Base-by-base conservation (phyloP, 345 rosid species). In the Carallia brachiata region DNA sequence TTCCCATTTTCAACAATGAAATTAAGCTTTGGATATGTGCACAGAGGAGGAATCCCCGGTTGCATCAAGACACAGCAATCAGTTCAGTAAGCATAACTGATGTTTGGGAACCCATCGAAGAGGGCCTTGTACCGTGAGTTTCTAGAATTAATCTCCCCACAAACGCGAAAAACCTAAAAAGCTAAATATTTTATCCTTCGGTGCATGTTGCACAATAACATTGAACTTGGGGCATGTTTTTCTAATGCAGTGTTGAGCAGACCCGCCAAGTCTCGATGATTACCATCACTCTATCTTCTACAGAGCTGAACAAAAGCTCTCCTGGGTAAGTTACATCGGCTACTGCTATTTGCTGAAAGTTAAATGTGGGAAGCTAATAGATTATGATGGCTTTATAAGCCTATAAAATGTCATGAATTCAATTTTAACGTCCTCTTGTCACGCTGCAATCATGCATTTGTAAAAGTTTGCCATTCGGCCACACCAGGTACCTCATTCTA, bases 101-200 rank as follows among this genome's bases (percentile, higher is more conserved):
- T 83, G 89, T 87, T 23, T 92, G 96, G 96, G 99, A 95, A 82
- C 99, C 98, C 71, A 85, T 78, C 7, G 98, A 95, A 78, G 99
- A 95, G 81, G 99, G 99, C 61, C 97, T 95, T 76, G 75, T 85
- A 36, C 92, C 97, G 97, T 92, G 70, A 78, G 92, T 80, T 47
- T 61, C 66, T 30, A 16, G 47, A 66, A 52, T 54, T 78, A 19
- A 19, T 67, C 50, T 4, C 1, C 47, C 3, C 50, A 32, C 34
- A 32, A 13, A 10, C 1, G 12, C 2, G 50, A 4, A 44, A 3
- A 44, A 44, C 1, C 13, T 16, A 10, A 44, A 12, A 44, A 10
- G 12, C 50, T 44, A 44, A 44, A 44, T 15, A 44, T 44, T 40
- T 44, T 12, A 2, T 44, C 1, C 3, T 12, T 4, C 12, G 16